Base-by-base conservation (phyloP, 192 early-diverging fungal genomes). In the Podila epicladia region DNA sequence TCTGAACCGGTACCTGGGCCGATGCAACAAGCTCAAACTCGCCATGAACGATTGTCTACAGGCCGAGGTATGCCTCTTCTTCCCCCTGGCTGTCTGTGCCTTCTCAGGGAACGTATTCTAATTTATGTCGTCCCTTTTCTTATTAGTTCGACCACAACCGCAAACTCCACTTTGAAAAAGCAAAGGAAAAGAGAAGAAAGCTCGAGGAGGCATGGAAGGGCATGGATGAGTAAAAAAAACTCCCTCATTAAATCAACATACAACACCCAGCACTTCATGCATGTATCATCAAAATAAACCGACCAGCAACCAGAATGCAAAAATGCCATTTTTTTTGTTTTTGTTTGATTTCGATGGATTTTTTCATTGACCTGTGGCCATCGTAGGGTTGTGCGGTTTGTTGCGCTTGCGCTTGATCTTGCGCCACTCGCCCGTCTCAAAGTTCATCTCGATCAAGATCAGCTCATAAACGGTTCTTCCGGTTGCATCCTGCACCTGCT, bases 1-100 rank as follows among this genome's bases (percentile, higher is more conserved):
- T 55, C 84, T 88, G 31, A 84, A 85, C 62, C 75, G 79, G 67
- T 88, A 83, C 67, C 75, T 88, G 73, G 88, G 88, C 37, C 37
- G 69, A 17, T 89, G 88, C 65, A 89, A 89, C 53, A 61, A 64
- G 19, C 76, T 87, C 37, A 89, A 89, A 59, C 37, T 60, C 53
- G 75, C 82, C 53, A 76, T 89, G 68, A 87, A 89, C 45, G 69
- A 85, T 3, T 89, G 88, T 72, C 69, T 89, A 37, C 83, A 83
- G 41, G 69, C 75, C 45, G 88, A 89, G 82, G 88, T 89, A 2
- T 37, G 28, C 37, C 41, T 41, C 58, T 68, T 60, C n/a, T n/a
- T n/a, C n/a, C n/a, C n/a, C n/a, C n/a, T n/a, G n/a, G n/a, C n/a
- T n/a, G n/a, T n/a, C n/a, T n/a, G n/a, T n/a, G n/a, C n/a, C n/a